Conservation (phyloP, 2,329 filamentous ascomycete species). For the Alternaria sp. region DNA sequence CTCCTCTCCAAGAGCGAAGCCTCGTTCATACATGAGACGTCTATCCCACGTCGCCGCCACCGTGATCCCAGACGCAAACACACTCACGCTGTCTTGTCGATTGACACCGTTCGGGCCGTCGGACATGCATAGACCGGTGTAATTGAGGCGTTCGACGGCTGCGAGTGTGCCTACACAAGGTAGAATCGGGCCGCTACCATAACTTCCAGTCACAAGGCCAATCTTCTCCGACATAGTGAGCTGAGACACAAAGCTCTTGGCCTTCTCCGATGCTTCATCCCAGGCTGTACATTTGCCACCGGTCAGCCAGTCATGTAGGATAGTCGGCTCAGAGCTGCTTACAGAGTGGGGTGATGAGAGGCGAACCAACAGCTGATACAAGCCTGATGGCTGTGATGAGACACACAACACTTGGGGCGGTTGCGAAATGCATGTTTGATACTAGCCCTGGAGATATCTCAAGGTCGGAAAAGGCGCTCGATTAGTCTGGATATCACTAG, state of each 20-base stretch:
- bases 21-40: constrained; percentile 42
- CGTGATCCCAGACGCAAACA: constrained; percentile 48
- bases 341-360: neutral
- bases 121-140: constrained; percentile 50
- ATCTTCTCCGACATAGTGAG: neutral
- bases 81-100: constrained; percentile 38
- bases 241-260: neutral
- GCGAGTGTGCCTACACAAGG: constrained; percentile 47
- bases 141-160: constrained; percentile 47
- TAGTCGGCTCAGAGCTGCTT: neutral
- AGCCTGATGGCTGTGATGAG: neutral
- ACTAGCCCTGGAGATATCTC: neutral
- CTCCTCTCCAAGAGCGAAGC: constrained; percentile 38
- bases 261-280: neutral
- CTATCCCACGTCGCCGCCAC: constrained; percentile 52
- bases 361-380: neutral
- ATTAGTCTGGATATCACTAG: neutral
- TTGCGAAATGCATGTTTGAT: neutral
- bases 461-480: neutral
- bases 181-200: neutral
- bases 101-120: constrained; percentile 49
- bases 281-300: neutral
- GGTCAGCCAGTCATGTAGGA: neutral
- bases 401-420: neutral
- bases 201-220: neutral